These are phyloP conservation scores for Microcera coccophila DNA, from an alignment of 2,329 filamentous ascomycete genomes.

Conservation along the genomic window DNA sequence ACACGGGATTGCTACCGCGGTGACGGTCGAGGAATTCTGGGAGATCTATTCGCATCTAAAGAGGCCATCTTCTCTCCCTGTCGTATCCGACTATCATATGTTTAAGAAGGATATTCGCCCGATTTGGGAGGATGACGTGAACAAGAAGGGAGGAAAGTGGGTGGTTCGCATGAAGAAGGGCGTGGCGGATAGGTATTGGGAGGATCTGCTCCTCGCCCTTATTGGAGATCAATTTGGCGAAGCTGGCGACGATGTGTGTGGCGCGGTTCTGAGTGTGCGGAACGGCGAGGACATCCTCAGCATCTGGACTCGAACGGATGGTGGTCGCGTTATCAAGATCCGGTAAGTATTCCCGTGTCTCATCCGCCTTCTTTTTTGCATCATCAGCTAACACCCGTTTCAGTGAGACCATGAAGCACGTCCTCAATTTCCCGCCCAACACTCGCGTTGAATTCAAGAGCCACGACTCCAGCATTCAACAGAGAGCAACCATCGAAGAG, in stretches of 20 bases:
- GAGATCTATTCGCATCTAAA: slow-evolving; percentile 84
- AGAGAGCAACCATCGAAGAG: slow-evolving; percentile 85
- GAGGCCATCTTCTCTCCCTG: slow-evolving; percentile 78
- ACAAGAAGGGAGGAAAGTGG: slow-evolving; percentile 96
- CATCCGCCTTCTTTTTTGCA: not conserved
- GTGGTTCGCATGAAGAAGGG: slow-evolving; percentile 96
- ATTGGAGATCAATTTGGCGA: slow-evolving; percentile 93
- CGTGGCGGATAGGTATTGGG: slow-evolving; percentile 94
- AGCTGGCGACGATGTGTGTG: slow-evolving; percentile 89
- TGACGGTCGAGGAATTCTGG: slow-evolving; percentile 87
- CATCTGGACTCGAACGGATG: slow-evolving; percentile 94
- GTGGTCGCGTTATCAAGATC: slow-evolving; percentile 91
- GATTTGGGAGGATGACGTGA: slow-evolving; percentile 98
- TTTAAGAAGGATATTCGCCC: slow-evolving; percentile 96
- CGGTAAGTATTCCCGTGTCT: slow-evolving; percentile 58
- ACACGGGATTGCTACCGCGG: slow-evolving; percentile 76
- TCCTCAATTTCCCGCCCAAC: slow-evolving; percentile 79
- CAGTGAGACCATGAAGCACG: slow-evolving; percentile 90
- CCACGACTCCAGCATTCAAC: slow-evolving; percentile 92
- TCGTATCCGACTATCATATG: slow-evolving; percentile 95
- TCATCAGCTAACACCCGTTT: slow-evolving; percentile 18
- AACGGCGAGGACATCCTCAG: slow-evolving; percentile 96
- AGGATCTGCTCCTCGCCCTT: slow-evolving; percentile 84
- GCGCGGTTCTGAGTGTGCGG: slow-evolving; percentile 87
- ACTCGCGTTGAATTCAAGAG: slow-evolving; percentile 94